Conservation (phyloP, 2,329 filamentous ascomycete species). For the Fusarium armeniacum region DNA sequence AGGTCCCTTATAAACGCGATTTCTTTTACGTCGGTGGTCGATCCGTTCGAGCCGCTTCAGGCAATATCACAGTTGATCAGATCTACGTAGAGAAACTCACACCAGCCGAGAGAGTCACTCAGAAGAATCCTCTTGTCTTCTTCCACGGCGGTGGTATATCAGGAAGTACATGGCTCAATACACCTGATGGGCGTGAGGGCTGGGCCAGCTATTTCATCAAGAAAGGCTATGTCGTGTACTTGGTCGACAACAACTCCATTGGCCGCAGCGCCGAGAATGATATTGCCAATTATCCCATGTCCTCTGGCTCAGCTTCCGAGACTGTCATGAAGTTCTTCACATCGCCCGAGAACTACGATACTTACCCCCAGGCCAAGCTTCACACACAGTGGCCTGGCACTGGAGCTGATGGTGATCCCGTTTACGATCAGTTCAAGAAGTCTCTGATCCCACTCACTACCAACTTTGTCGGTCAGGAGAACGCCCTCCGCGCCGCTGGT, state of each 20-base stretch:
- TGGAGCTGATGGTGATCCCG: conserved; percentile 22
- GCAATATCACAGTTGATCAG: conserved; percentile 38
- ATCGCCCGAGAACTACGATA: conserved; percentile 23
- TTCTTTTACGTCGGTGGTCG: conserved; percentile 41
- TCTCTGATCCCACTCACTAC: conserved; percentile 37
- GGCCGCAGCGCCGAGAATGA: conserved; percentile 30
- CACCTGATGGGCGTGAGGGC: conserved; percentile 30
- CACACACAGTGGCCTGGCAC: conserved; percentile 43
- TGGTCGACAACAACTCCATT: conserved; percentile 27
- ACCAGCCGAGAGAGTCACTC: background rate
- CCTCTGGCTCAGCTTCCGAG: conserved; percentile 25
- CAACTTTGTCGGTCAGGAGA: conserved; percentile 35
- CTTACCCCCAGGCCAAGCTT: conserved; percentile 33
- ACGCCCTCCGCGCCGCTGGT: conserved; percentile 26
- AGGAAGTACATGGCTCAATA: conserved; percentile 42
- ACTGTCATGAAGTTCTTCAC: conserved; percentile 38
- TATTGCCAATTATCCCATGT: conserved; percentile 16
- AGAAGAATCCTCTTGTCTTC: conserved; percentile 38
- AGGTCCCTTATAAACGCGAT: conserved; percentile 33
- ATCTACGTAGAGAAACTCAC: conserved; percentile 42
- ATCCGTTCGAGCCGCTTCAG: conserved; percentile 14
- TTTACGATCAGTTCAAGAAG: conserved; percentile 40
- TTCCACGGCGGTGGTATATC: conserved; percentile 42
- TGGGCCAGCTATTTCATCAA: conserved; percentile 41
- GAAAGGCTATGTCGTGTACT: conserved; percentile 34